Percentiles rank a stretch among this genome's conserved stretches.
Conservation (phyloP, 371 early-diverging fungal genomes). For the Choanephora cucurbitarum region DNA sequence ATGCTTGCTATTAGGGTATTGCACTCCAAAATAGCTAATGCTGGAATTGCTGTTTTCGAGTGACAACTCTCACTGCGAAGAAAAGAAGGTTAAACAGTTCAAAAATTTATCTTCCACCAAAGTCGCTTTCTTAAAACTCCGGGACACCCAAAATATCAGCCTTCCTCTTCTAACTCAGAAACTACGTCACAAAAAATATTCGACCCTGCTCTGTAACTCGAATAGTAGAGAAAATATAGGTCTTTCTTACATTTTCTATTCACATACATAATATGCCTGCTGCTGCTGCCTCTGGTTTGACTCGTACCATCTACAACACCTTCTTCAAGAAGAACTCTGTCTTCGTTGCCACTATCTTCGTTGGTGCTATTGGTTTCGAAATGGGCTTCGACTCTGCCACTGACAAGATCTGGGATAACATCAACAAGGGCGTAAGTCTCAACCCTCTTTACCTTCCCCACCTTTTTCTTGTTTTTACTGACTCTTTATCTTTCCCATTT, state of each 20-base stretch:
- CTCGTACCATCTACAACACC: constrained; percentile 64
- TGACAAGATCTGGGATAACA: constrained; percentile 72
- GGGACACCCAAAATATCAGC: no score
- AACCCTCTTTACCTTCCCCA: background rate
- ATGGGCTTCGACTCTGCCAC: constrained; percentile 71
- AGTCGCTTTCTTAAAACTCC: no score
- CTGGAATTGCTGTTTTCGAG: no score
- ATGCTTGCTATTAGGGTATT: no score
- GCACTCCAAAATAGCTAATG: no score
- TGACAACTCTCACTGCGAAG: no score
- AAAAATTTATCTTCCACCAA: no score
- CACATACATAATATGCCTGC: constrained; percentile 42
- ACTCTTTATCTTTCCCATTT: background rate
- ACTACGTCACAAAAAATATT: no score
- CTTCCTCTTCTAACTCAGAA: no score
- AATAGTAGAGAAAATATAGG: no score
- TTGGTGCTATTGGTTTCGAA: constrained; percentile 78
- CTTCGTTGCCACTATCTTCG: constrained; percentile 74
- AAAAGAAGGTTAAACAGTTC: no score
- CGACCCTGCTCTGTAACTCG: no score
- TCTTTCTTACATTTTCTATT: constrained; percentile 6
- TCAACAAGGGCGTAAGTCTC: constrained; percentile 84
- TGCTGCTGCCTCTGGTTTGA: constrained; percentile 41
- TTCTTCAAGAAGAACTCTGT: constrained; percentile 76
- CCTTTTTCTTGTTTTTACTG: background rate